Percentiles rank a stretch among this genome's conserved stretches.
These are phyloP conservation scores for Sarocladium strictum DNA, from an alignment of 2,329 filamentous ascomycete genomes.

Conservation along the genomic window DNA sequence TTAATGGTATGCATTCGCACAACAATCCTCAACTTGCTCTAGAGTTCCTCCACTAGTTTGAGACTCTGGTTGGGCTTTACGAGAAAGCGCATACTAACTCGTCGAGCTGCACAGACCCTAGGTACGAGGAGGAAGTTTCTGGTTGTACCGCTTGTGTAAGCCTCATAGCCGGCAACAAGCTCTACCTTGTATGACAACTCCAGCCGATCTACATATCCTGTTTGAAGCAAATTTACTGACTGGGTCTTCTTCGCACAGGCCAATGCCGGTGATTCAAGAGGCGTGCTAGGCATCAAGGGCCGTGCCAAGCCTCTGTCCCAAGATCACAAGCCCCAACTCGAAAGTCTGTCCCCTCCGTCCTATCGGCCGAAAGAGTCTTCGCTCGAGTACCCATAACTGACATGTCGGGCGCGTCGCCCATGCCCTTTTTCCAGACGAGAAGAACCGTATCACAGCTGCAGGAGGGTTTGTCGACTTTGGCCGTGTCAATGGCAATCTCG, in stretches of 20 bases:
- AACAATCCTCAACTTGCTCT: too few relatives aligned
- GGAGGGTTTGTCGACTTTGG: slow-evolving; percentile 98
- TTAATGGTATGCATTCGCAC: slow-evolving; percentile 67
- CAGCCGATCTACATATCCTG: neutral
- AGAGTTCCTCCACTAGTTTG: too few relatives aligned
- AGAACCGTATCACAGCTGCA: slow-evolving; percentile 89
- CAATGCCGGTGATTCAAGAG: slow-evolving; percentile 94
- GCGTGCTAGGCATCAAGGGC: slow-evolving; percentile 92
- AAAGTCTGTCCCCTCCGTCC: slow-evolving; percentile 55
- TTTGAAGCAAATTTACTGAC: neutral
- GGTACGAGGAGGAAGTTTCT: slow-evolving; percentile 96
- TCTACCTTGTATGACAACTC: slow-evolving; percentile 75
- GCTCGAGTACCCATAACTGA: slow-evolving; percentile 1
- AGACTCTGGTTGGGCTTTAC: too few relatives aligned
- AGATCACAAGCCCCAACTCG: slow-evolving; percentile 98
- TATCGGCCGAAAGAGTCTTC: neutral
- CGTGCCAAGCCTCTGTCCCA: slow-evolving; percentile 97
- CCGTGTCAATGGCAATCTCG: slow-evolving; percentile 95
- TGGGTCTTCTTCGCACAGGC: slow-evolving; percentile 53
- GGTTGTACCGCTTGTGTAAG: slow-evolving; percentile 94
- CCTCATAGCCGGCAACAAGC: slow-evolving; percentile 83
- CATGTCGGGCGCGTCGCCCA: slow-evolving; percentile 1
- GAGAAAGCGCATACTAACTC: neutral
- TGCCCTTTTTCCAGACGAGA: slow-evolving; percentile 62
- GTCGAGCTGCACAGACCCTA: slow-evolving; percentile 62